Base-by-base conservation (phyloP, 176 grass and related monocot species). In the Triticum dicoccoides region DNA sequence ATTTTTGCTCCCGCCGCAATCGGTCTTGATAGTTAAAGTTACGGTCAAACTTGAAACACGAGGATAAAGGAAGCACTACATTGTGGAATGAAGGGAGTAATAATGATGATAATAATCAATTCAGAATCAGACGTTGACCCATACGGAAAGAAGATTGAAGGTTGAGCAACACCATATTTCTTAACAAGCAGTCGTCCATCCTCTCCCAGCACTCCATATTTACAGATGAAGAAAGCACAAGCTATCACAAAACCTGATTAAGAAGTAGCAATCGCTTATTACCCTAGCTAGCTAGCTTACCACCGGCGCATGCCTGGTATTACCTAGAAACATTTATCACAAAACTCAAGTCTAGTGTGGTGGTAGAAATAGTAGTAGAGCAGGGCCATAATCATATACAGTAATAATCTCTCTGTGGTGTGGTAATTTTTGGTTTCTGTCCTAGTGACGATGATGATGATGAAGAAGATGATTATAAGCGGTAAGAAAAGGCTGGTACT, bases 351-450 rank as follows among this genome's bases (percentile, higher is more conserved):
- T 11, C 47, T 30, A 52, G 61, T 25, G 35, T 34, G 24, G 35
- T 34, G 24, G 29, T 37, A 77, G 41, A 7, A 52, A 61, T 11
- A 52, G 70, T 11, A 52, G 70, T 73, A 85, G 39, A 71, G 29
- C 37, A 54, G 41, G 49, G 3, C 76, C 61, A 25, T 49, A 62
- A 78, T 87, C 87, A 87, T 87, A 88, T 73, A 90, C 76, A 86
- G 74, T 82, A 90, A 47, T 82, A 82, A 86, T 87, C 81, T 91
- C 77, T 84, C 37, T 52, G 27, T 49, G 44, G 65, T 80, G 74
- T 56, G 32, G 15, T 30, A 76, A 74, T 83, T 64, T 77, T 78
- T 75, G 7, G 13, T 39, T 68, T 65, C 24, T 90, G 75, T 84
- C 69, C 61, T 87, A 84, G 34, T 64, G 61, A 45, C 33, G 54